phyloP scores from a whole-genome alignment of 2,329 filamentous ascomycete species.

The Penicillium sp. region DNA sequence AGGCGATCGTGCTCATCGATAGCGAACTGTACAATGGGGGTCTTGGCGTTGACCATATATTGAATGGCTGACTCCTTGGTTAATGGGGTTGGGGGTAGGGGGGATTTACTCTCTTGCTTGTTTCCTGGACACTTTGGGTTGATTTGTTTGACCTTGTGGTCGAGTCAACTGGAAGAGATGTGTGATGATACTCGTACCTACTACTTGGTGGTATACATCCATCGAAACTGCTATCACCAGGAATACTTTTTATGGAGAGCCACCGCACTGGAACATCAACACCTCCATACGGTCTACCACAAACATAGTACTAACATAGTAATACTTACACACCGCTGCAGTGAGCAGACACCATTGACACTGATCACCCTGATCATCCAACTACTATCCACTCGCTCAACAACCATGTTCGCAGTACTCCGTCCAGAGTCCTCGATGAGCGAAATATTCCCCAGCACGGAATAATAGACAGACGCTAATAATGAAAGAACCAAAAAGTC shows the following conservation, averaged over 20 bases:
- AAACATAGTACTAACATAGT: background rate
- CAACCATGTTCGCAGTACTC: background rate
- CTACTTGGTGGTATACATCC: background rate
- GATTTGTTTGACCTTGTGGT: background rate
- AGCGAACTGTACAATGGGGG: conserved; percentile 34
- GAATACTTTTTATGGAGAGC: background rate
- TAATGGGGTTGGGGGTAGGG: background rate
- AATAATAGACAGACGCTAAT: conserved; percentile 3
- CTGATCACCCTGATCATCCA: conserved; percentile 1
- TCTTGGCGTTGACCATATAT: conserved; percentile 37
- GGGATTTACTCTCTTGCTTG: background rate
- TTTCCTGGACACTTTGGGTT: background rate
- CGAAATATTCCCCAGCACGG: background rate
- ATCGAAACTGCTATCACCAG: background rate
- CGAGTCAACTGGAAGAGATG: background rate
- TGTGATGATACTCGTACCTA: background rate
- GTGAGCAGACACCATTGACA: background rate
- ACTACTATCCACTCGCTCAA: background rate
- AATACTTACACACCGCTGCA: conserved; percentile 1
- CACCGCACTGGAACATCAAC: background rate
- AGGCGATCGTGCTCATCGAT: conserved; percentile 42
- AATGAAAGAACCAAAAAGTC: background rate
- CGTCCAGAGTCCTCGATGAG: background rate
- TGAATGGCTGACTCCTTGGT: conserved; percentile 13
- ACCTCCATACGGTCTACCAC: background rate